A percentile compares a stretch with the other conserved stretches of the same genome.
Evolutionary conservation across 306 rosid genomes (phyloP).

Genomic region (Citrullus amarus): DNA sequence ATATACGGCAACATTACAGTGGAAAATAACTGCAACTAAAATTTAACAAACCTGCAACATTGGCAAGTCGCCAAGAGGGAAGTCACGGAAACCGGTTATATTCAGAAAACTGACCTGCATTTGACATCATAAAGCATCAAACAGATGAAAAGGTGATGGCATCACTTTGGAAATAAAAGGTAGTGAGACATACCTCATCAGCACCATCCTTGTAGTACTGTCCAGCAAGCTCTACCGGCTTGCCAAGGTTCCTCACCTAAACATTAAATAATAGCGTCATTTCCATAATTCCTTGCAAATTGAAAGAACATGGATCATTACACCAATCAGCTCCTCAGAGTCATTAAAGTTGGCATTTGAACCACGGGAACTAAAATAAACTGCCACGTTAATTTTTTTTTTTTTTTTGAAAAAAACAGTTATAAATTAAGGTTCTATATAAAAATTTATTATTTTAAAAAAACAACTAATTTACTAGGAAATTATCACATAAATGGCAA

Average conservation of each 20-base stretch:
- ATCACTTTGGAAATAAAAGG: not conserved
- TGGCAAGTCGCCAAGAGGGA: constrained; percentile 95
- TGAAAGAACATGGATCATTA: not conserved
- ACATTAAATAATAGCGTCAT: constrained; percentile 3
- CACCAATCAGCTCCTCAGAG: not conserved
- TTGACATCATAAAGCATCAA: constrained; percentile 7
- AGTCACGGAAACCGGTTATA: constrained; percentile 93
- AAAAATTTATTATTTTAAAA: too few species aligned
- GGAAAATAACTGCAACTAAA: not conserved
- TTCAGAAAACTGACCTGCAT: constrained; percentile 81
- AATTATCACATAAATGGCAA: not conserved
- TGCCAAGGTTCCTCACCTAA: constrained; percentile 92
- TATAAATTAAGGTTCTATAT: not conserved
- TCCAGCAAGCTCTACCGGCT: constrained; percentile 93
- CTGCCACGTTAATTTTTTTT: not conserved
- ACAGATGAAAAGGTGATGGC: not conserved
- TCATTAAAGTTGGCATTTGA: not conserved
- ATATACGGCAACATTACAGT: not conserved
- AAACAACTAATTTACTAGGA: not conserved
- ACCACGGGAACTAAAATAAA: not conserved
- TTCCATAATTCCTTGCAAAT: constrained; percentile 9
- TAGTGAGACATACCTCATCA: constrained; percentile 60
- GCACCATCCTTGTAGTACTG: constrained; percentile 91
- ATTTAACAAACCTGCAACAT: constrained; percentile 74
- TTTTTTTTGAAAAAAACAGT: too few species aligned